phyloP scores from a whole-genome alignment of 1,284 basidiomycete genomes.

The Apiotrichum domesticum region DNA sequence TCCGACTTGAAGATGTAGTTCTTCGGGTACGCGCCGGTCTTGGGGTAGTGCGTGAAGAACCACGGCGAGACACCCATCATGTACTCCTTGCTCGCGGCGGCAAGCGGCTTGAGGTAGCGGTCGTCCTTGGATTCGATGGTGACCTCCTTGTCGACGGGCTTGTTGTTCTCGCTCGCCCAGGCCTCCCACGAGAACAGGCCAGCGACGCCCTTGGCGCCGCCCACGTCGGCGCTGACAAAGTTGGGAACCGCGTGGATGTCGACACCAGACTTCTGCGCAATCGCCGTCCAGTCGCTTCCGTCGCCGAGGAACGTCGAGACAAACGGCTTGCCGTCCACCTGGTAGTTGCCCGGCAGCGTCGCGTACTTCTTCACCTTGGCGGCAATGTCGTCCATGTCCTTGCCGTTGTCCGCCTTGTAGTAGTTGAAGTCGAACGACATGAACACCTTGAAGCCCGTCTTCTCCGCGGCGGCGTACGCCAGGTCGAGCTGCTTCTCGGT shows the following conservation, averaged over 20 bases:
- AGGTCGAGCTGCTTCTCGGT: conserved; percentile 35
- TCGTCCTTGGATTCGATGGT: conserved; percentile 26
- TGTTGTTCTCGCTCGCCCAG: conserved; percentile 42
- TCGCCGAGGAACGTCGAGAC: conserved; percentile 45
- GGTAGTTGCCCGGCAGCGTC: conserved; percentile 26
- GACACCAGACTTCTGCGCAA: conserved; percentile 23
- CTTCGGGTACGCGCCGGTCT: conserved; percentile 42
- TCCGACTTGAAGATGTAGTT: conserved; percentile 47
- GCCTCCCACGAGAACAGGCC: conserved; percentile 45
- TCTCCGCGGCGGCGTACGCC: conserved; percentile 37
- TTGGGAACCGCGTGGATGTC: conserved; percentile 39
- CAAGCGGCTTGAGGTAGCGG: conserved; percentile 24
- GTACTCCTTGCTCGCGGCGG: conserved; percentile 25
- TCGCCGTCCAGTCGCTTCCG: conserved; percentile 37
- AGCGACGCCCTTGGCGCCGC: conserved; percentile 21
- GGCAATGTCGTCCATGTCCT: conserved; percentile 13
- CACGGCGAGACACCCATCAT: conserved; percentile 45
- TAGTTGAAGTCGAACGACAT: conserved; percentile 48
- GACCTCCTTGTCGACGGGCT: conserved; percentile 29
- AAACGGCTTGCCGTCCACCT: conserved; percentile 38
- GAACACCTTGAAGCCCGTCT: conserved; percentile 38
- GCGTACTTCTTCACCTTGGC: conserved; percentile 30
- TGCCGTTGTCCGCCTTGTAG: conserved; percentile 25
- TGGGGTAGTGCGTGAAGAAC: conserved; percentile 47
- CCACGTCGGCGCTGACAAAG: conserved; percentile 1